Evolutionary conservation across 176 grass and related monocot species (phyloP).

Genomic region (Carex scoparia): DNA sequence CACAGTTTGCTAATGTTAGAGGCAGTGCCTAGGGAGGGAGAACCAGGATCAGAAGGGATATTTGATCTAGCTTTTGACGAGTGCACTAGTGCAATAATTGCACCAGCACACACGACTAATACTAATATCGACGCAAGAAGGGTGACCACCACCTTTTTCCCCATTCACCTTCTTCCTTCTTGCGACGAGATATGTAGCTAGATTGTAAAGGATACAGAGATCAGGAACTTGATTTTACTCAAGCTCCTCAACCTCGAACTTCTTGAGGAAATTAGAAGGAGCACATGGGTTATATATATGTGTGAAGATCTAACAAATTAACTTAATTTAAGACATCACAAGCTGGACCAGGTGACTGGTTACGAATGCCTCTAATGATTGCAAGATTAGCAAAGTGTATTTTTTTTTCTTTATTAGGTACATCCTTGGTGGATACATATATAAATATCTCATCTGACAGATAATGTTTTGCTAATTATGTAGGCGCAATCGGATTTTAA

Average conservation of each 20-base stretch:
- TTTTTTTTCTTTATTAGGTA: not conserved
- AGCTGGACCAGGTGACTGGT: not conserved
- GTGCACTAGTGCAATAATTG: constrained; percentile 4
- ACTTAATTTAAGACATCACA: not conserved
- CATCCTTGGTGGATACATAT: not conserved
- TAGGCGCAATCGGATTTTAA: not conserved
- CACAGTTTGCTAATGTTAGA: not conserved
- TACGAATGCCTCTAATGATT: not conserved
- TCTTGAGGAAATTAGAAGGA: not conserved
- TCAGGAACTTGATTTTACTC: not conserved
- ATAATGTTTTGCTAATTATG: not conserved
- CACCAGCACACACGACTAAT: not conserved
- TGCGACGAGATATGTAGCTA: not conserved
- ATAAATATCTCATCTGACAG: not conserved
- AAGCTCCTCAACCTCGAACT: not conserved
- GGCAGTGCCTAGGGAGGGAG: not conserved
- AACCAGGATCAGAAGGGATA: not conserved
- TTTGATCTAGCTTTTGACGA: not conserved
- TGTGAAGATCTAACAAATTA: not conserved
- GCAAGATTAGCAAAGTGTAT: not conserved
- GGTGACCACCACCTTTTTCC: not conserved
- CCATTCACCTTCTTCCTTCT: not conserved
- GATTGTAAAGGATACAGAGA: not conserved
- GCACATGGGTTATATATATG: not conserved
- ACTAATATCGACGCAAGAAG: not conserved